Percentiles rank a stretch among this genome's conserved stretches.
Conservation (phyloP, 2,329 filamentous ascomycete species). For the Monosporascus sp. region DNA sequence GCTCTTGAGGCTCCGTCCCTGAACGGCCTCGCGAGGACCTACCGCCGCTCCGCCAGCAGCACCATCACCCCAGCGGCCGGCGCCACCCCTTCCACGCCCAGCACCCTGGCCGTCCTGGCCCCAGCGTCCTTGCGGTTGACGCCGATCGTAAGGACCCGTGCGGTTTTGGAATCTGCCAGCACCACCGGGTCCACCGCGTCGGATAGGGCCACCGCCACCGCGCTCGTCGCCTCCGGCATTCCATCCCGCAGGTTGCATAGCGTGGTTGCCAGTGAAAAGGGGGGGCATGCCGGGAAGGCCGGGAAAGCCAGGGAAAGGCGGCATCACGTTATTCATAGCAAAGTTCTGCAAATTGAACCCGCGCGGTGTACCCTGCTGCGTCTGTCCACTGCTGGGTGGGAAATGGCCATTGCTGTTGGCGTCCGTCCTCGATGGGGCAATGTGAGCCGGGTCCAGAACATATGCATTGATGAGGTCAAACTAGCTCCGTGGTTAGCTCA, state of each 20-base stretch:
- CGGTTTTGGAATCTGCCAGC: slow-evolving; percentile 56
- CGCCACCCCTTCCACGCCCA: slow-evolving; percentile 46
- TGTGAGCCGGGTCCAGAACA: slow-evolving; percentile 89
- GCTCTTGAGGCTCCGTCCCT: slow-evolving; percentile 88
- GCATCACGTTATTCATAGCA: slow-evolving; percentile 53
- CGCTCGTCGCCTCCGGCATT: slow-evolving; percentile 48
- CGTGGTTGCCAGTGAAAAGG: slow-evolving; percentile 39
- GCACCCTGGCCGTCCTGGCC: slow-evolving; percentile 45
- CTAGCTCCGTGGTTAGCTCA: slow-evolving; percentile 43
- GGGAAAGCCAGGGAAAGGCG: slow-evolving; percentile 55
- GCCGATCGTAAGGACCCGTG: slow-evolving; percentile 69
- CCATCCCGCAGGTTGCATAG: slow-evolving; percentile 42
- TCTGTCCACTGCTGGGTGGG: slow-evolving; percentile 71
- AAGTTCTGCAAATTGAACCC: slow-evolving; percentile 84
- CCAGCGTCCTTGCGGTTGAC: slow-evolving; percentile 51
- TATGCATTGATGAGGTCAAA: slow-evolving; percentile 90
- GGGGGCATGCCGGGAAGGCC: slow-evolving; percentile 52
- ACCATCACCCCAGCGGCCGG: slow-evolving; percentile 67
- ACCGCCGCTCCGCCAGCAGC: slow-evolving; percentile 69
- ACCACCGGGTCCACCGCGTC: slow-evolving; percentile 57
- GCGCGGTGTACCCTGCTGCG: slow-evolving; percentile 77
- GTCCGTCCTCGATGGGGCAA: slow-evolving; percentile 88
- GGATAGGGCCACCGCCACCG: slow-evolving; percentile 58
- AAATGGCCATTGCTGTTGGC: slow-evolving; percentile 96
- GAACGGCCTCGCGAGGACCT: slow-evolving; percentile 85